Evolutionary conservation across 1,284 basidiomycete species (phyloP).

Genomic region (Veloporphyrellus conicus): DNA sequence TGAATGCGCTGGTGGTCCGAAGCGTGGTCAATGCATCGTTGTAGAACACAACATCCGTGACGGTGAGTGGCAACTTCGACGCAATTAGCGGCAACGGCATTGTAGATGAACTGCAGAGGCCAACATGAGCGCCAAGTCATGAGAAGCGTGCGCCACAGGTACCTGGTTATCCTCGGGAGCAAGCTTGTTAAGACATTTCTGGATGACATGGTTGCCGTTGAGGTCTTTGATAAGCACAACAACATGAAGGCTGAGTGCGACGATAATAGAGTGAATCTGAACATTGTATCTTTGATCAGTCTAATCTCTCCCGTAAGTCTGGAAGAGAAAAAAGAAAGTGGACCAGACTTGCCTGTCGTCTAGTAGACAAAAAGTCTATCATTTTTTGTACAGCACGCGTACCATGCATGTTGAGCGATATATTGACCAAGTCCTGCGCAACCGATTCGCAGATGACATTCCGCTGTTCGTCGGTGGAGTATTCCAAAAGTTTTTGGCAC

Average conservation of each 20-base stretch:
- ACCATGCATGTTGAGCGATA: slow-evolving; percentile 99
- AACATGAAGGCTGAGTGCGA: slow-evolving; percentile 94
- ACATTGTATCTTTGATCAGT: slow-evolving; percentile 74
- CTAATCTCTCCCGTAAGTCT: slow-evolving; percentile 50
- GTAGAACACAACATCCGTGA: slow-evolving; percentile 97
- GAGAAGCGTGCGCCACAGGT: slow-evolving; percentile 11
- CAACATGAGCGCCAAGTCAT: not conserved
- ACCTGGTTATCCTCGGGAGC: slow-evolving; percentile 98
- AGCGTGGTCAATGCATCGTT: slow-evolving; percentile 98
- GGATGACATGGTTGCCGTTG: slow-evolving; percentile 99
- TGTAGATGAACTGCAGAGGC: slow-evolving; percentile 86
- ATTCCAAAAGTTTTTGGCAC: slow-evolving; percentile 97
- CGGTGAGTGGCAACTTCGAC: slow-evolving; percentile 99
- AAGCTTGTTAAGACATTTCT: slow-evolving; percentile 98
- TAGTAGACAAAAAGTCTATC: slow-evolving; percentile 98
- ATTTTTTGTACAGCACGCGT: slow-evolving; percentile 99
- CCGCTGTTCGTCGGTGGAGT: slow-evolving; percentile 95
- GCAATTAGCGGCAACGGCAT: slow-evolving; percentile 97
- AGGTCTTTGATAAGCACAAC: slow-evolving; percentile 99
- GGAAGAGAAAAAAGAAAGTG: slow-evolving; percentile 30
- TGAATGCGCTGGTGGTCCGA: slow-evolving; percentile 94
- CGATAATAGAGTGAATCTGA: slow-evolving; percentile 97
- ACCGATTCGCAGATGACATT: slow-evolving; percentile 98
- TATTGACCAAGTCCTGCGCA: slow-evolving; percentile 94
- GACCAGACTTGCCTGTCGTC: slow-evolving; percentile 72